Base-by-base conservation (phyloP, 192 early-diverging fungal genomes). In the Phycomyces nitens region DNA sequence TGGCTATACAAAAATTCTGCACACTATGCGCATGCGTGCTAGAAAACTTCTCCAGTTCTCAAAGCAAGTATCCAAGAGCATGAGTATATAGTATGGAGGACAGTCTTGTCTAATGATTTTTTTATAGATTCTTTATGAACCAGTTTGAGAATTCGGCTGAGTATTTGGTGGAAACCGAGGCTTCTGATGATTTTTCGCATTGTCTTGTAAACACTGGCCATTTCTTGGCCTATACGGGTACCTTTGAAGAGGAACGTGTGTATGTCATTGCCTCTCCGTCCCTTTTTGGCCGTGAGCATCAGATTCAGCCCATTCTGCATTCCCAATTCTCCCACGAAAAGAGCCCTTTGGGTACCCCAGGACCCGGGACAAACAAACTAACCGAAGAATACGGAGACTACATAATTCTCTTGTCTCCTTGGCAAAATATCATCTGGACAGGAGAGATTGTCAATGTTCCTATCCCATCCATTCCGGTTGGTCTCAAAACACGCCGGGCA, bases 261-360 rank as follows among this genome's bases (percentile, higher is more conserved):
- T 92, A 89, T 58, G 82, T 95, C n/a, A 79, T 95, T 63, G 89
- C 89, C 9, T 86, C 84, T 63, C 85, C 85, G 50, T 62, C 60
- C 0, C 54, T 76, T 6, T 64, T 50, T 58, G 65, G 62, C 6
- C 50, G 65, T 12, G 53, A 53, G 15, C 60, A 70, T 9, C 53
- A 24, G 9, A 76, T 76, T 42, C 24, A 58, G 1, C 42, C 51
- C 3, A 42, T 76, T 3, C 53, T 71, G 12, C 60, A 54, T 10
- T 38, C 74, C 2, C 64, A 65, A 44, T 75, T 82, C 24, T 29
- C 51, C 15, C 39, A 63, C 9, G 62, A 63, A 11, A 63, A 53
- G 12, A 53, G 16, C 15, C 40, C 52, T 1, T n/a, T n/a, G 3
- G 27, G 21, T 38, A 29, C 59, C 0, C n/a, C 52, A 21, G 39